These are phyloP conservation scores for Lyophyllum decastes DNA, from an alignment of 768 basidiomycete species.

Conservation along the genomic window DNA sequence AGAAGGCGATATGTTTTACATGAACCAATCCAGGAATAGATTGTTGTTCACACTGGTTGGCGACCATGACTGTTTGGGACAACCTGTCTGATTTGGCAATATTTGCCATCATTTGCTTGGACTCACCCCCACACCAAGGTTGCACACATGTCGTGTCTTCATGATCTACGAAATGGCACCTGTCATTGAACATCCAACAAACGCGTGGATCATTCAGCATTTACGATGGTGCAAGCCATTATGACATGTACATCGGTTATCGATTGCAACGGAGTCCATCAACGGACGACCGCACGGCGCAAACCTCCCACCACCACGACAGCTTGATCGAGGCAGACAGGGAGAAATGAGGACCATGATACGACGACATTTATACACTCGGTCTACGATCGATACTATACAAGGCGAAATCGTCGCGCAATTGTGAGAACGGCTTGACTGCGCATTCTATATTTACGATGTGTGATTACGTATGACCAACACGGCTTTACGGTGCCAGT, in stretches of 20 bases:
- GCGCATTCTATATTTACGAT: background rate
- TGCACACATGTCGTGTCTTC: background rate
- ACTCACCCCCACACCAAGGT: too few species aligned
- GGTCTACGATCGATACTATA: background rate
- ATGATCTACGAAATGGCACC: background rate
- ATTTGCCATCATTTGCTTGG: background rate
- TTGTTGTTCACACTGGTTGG: slow-evolving; percentile 8
- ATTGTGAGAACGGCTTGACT: slow-evolving; percentile 2
- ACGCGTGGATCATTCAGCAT: background rate
- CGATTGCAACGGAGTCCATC: background rate
- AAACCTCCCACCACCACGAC: background rate
- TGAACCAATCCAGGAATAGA: background rate
- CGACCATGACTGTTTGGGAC: background rate
- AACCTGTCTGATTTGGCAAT: background rate
- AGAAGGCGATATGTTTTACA: slow-evolving; percentile 1
- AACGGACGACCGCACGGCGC: background rate
- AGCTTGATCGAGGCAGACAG: background rate
- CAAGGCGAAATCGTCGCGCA: slow-evolving; percentile 2
- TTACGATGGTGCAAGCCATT: background rate
- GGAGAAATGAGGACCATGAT: background rate
- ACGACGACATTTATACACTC: background rate
- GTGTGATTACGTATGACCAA: background rate
- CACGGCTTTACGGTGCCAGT: background rate
- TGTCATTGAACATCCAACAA: background rate
- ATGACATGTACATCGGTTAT: background rate